Base-by-base conservation (phyloP, 176 grass and related monocot genomes). In the Metroxylon sagu region DNA sequence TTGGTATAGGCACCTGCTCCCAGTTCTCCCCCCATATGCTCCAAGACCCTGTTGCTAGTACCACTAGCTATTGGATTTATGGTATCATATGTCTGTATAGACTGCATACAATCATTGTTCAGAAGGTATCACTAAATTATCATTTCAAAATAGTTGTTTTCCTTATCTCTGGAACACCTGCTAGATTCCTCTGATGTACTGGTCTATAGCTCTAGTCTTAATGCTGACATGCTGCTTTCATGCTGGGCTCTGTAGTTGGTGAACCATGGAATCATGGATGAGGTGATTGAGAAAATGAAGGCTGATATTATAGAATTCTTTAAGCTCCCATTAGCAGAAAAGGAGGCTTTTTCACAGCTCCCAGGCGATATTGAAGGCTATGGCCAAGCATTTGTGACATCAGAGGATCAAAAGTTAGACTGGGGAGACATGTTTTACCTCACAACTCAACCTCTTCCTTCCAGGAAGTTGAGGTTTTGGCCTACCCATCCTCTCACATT, bases 351-450 rank as follows among this genome's bases (percentile, higher is more conserved):
- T 29, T 55, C 56, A 10, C 77, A 80, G 63, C 53, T 26, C 14
- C 77, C 70, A 4, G 50, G 23, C 17, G 21, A 21, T 21, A 14
- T 80, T 6, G 70, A 80, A 25, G 77, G 70, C 14, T 80, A 80
- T 19, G 77, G 77, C 26, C 77, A 80, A 16, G 52, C 61, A 29
- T 80, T 74, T 26, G 77, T 80, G 56, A 7, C 68, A 8, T 80
- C 77, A 14, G 63, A 74, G 26, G 70, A 74, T 17, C 77, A 80
- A 15, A 69, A 74, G 15, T 56, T 80, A 25, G 77, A 80, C 48
- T 80, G 77, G 70, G 77, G 18, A 0, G 77, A 80, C 72, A 31
- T 80, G 59, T 23, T 80, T 29, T 80, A 62, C 54, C 68, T 80
- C n/a, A 61, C 53, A n/a, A 53, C 61, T 17, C 69, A 29, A 54